These are phyloP conservation scores for Linum lewisii DNA, from an alignment of 345 rosid genomes.

Conservation along the genomic window DNA sequence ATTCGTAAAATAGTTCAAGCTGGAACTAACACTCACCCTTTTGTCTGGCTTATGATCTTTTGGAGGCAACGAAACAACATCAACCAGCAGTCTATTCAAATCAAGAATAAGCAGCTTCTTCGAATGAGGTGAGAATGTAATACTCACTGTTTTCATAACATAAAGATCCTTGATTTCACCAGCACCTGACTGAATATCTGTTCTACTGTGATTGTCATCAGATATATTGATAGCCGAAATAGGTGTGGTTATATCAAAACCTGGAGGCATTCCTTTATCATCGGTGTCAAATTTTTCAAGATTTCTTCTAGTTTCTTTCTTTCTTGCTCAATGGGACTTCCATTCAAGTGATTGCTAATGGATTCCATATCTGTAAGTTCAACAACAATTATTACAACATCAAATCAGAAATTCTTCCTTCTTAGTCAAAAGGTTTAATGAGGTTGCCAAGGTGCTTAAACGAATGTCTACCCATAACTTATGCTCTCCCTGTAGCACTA, in stretches of 20 bases:
- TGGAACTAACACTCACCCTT: constrained; percentile 23
- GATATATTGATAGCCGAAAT: not conserved
- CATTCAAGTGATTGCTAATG: not conserved
- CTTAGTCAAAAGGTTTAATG: too few species aligned
- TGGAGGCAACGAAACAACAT: constrained; percentile 40
- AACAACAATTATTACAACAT: not conserved
- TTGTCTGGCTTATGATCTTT: constrained; percentile 36
- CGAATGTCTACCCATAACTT: too few species aligned
- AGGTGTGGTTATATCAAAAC: not conserved
- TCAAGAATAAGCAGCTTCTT: constrained; percentile 76
- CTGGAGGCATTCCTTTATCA: not conserved
- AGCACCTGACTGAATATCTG: not conserved
- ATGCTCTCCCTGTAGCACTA: too few species aligned
- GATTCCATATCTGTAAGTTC: not conserved
- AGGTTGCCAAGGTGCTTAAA: too few species aligned
- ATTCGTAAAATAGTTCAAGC: not conserved
- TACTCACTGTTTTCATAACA: too few species aligned
- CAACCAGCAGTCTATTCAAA: constrained; percentile 79
- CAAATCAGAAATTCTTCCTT: too few species aligned
- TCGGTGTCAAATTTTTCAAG: not conserved
- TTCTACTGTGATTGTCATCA: not conserved
- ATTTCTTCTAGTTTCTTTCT: not conserved
- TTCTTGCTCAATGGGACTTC: not conserved
- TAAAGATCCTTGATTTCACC: not conserved
- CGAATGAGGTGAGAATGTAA: not conserved